Evolutionary conservation across 495 filamentous ascomycete genomes (phyloP).

Genomic region (Bombardia bombarda): DNA sequence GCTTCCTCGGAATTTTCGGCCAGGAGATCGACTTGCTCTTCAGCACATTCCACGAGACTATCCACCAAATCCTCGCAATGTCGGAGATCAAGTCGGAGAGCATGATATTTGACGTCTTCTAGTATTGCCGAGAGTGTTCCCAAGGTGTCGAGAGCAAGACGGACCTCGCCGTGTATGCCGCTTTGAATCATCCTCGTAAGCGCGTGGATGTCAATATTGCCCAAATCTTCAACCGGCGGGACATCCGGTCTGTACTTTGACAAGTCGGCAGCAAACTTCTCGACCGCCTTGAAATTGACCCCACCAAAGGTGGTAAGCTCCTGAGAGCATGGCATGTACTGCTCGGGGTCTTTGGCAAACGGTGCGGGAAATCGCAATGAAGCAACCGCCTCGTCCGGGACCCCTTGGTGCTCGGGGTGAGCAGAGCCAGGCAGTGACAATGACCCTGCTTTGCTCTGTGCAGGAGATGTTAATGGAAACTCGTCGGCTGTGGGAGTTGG

Average conservation of each 20-base stretch:
- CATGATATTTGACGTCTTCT: constrained; percentile 32
- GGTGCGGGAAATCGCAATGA: constrained; percentile 25
- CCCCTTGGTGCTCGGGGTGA: constrained; percentile 22
- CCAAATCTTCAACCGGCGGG: constrained; percentile 69
- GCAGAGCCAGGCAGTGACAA: constrained; percentile 24
- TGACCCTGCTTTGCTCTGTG: constrained; percentile 28
- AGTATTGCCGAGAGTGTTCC: constrained; percentile 49
- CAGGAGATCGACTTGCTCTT: constrained; percentile 74
- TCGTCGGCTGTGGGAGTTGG: constrained; percentile 29
- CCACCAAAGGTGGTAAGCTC: constrained; percentile 56
- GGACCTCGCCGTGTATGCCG: constrained; percentile 80
- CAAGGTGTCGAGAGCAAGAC: constrained; percentile 79
- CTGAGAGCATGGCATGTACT: constrained; percentile 57
- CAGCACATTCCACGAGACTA: constrained; percentile 79
- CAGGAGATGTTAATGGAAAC: constrained; percentile 34
- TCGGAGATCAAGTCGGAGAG: constrained; percentile 42
- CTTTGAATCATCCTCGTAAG: constrained; percentile 87
- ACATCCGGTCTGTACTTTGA: constrained; percentile 58
- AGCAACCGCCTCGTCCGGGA: constrained; percentile 14
- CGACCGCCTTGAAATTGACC: constrained; percentile 52
- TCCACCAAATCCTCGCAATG: constrained; percentile 86
- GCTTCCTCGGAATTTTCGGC: constrained; percentile 74
- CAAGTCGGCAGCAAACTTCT: constrained; percentile 55
- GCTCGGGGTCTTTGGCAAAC: constrained; percentile 29
- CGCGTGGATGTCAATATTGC: constrained; percentile 84